phyloP scores from a whole-genome alignment of 306 rosid species.

The Pueraria montana region DNA sequence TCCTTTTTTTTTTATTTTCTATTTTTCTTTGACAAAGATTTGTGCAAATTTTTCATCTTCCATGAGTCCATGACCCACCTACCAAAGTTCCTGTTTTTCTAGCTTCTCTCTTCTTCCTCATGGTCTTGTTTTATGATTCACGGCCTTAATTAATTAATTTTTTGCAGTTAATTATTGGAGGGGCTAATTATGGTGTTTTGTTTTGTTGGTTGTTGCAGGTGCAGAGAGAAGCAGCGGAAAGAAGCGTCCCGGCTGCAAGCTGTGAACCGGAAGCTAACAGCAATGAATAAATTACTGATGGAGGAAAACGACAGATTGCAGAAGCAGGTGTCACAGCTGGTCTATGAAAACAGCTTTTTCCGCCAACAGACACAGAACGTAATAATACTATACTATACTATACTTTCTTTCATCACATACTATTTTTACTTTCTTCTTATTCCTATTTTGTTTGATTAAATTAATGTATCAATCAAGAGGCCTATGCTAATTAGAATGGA shows the following conservation, averaged over 20 bases:
- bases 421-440: not conserved
- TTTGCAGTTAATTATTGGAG: not conserved
- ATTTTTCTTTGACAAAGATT: not conserved
- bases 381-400: slow-evolving; percentile 30
- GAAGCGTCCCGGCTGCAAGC: slow-evolving; percentile 94
- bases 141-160: not conserved
- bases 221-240: slow-evolving; percentile 98
- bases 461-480: not conserved
- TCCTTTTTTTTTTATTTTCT: not conserved
- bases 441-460: no score
- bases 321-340: slow-evolving; percentile 96
- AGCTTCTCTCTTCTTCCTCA: not conserved
- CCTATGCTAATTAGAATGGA: not conserved
- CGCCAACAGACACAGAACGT: slow-evolving; percentile 97
- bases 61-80: not conserved
- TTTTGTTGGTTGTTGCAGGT: slow-evolving; percentile 56
- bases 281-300: slow-evolving; percentile 95
- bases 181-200: not conserved
- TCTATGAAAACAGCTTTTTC: slow-evolving; percentile 89
- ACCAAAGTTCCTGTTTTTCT: slow-evolving; percentile 14
- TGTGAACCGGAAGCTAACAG: slow-evolving; percentile 93
- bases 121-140: not conserved
- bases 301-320: slow-evolving; percentile 99
- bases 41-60: not conserved
- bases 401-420: not conserved